phyloP scores from a whole-genome alignment of 345 rosid genomes.

The Euphorbia lathyris region DNA sequence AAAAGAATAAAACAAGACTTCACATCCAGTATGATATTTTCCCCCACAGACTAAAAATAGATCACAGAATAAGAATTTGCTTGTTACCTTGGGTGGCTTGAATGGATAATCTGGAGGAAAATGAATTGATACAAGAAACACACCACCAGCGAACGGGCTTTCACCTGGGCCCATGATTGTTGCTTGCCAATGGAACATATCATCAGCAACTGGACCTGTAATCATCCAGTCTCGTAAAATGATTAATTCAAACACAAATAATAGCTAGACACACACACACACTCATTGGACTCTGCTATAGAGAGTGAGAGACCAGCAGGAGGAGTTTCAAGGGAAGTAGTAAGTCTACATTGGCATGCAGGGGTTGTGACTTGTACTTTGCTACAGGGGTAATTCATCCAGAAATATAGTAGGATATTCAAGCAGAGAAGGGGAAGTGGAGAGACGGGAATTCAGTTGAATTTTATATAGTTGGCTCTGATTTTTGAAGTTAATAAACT shows the following conservation, averaged over 20 bases:
- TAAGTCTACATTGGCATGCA: neutral
- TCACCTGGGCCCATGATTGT: slow-evolving; percentile 26
- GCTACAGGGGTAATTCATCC: neutral
- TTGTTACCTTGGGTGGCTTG: slow-evolving; percentile 23
- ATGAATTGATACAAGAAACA: slow-evolving; percentile 23
- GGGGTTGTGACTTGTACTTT: neutral
- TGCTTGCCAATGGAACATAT: slow-evolving; percentile 27
- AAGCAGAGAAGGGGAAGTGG: neutral
- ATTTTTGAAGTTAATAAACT: neutral
- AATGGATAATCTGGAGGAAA: slow-evolving; percentile 28
- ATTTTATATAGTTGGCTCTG: neutral
- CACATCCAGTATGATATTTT: neutral
- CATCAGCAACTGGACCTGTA: slow-evolving; percentile 27
- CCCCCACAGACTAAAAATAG: neutral
- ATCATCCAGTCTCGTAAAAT: neutral
- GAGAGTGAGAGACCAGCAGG: neutral
- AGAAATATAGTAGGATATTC: neutral
- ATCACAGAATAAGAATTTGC: neutral
- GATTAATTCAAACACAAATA: neutral
- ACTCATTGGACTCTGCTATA: neutral
- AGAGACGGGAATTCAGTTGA: neutral
- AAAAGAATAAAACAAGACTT: neutral
- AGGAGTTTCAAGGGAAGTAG: neutral
- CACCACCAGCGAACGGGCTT: slow-evolving; percentile 25
- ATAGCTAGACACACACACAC: neutral